phyloP scores from a whole-genome alignment of 345 rosid genomes.

The Erodium maritimum region DNA sequence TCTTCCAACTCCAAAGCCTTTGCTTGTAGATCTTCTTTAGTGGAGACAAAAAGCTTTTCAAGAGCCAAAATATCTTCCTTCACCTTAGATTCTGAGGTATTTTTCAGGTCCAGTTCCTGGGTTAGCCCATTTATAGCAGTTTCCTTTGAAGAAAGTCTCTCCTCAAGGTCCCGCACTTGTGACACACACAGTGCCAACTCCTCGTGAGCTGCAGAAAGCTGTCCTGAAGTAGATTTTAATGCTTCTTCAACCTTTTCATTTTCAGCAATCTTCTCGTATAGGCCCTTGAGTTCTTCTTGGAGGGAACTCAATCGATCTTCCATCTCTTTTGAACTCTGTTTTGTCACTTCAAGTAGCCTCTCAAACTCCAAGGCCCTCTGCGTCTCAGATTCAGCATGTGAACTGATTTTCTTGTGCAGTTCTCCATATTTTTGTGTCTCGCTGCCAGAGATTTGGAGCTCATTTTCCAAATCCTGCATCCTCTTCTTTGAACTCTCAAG shows the following conservation, averaged over 20 bases:
- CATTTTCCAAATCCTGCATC: slow-evolving; percentile 52
- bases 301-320: slow-evolving; percentile 51
- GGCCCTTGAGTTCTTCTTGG: slow-evolving; percentile 59
- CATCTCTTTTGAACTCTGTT: slow-evolving; percentile 41
- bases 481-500: slow-evolving; percentile 53
- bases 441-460: slow-evolving; percentile 39
- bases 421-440: slow-evolving; percentile 74
- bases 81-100: slow-evolving; percentile 51
- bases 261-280: slow-evolving; percentile 53
- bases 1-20: slow-evolving; percentile 48
- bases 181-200: slow-evolving; percentile 53
- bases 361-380: slow-evolving; percentile 70
- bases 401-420: slow-evolving; percentile 63
- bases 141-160: slow-evolving; percentile 56
- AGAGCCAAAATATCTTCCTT: slow-evolving; percentile 49
- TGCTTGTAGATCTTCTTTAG: slow-evolving; percentile 44
- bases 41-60: slow-evolving; percentile 30
- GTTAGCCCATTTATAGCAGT: slow-evolving; percentile 37
- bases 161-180: slow-evolving; percentile 41
- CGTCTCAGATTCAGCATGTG: slow-evolving; percentile 64
- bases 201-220: slow-evolving; percentile 54
- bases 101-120: slow-evolving; percentile 50
- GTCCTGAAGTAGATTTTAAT: slow-evolving; percentile 42
- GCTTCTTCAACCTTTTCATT: slow-evolving; percentile 61
- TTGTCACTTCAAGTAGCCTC: slow-evolving; percentile 53